Conservation (phyloP, 2,329 filamentous ascomycete species). For the Sarocladium brachiariae region DNA sequence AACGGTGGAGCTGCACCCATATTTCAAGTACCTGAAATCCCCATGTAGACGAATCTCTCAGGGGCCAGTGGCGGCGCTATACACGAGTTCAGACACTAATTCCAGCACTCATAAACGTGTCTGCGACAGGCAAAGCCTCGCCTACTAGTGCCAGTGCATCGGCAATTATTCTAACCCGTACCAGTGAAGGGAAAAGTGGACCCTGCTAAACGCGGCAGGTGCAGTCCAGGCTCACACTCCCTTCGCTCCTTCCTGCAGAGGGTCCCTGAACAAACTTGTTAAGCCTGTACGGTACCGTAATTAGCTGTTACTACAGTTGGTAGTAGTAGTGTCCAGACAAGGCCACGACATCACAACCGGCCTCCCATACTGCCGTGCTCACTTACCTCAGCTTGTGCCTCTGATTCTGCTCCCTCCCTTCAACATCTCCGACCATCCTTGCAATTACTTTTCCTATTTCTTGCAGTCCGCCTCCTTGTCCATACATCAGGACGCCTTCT, state of each 20-base stretch:
- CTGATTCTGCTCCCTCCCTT: neutral
- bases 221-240: neutral
- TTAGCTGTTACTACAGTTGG: too few relatives aligned
- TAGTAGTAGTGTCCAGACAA: neutral
- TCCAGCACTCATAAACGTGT: too few relatives aligned
- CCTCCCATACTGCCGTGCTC: neutral
- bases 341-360: constrained; percentile 7
- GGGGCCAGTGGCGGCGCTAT: too few relatives aligned
- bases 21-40: too few relatives aligned
- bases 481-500: too few relatives aligned
- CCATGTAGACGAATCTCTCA: too few relatives aligned
- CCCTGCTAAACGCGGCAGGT: constrained; percentile 2
- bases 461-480: neutral
- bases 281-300: too few relatives aligned
- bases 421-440: neutral
- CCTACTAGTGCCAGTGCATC: too few relatives aligned
- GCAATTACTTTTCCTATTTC: neutral
- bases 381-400: neutral
- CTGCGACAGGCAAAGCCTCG: too few relatives aligned
- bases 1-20: neutral
- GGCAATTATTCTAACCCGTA: too few relatives aligned
- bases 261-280: neutral
- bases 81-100: too few relatives aligned
- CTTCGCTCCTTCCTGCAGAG: neutral
- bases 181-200: too few relatives aligned